Percentiles rank a stretch among this genome's conserved stretches.
Conservation (phyloP, 306 rosid species). For the Acacia acuminata region DNA sequence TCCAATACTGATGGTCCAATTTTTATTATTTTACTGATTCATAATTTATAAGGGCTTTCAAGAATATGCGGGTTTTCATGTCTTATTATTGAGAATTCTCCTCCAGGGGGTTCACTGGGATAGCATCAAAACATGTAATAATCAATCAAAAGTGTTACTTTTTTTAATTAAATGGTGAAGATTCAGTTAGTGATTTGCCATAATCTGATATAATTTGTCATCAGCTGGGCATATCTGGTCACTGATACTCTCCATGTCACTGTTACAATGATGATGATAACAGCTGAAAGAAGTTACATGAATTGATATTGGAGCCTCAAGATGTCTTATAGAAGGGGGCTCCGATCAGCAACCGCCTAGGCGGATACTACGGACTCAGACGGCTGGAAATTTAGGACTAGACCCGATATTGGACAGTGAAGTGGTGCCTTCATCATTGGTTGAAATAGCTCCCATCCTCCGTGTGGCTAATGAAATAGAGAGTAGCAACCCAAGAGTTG, state of each 20-base stretch:
- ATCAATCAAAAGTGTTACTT: slow-evolving; percentile 10
- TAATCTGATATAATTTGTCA: slow-evolving; percentile 10
- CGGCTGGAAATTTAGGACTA: slow-evolving; percentile 72
- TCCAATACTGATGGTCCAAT: neutral
- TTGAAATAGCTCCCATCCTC: slow-evolving; percentile 89
- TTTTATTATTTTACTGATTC: neutral
- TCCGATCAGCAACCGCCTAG: slow-evolving; percentile 72
- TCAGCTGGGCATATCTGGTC: neutral
- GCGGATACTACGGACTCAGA: slow-evolving; percentile 84
- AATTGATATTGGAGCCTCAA: slow-evolving; percentile 40
- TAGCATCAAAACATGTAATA: neutral
- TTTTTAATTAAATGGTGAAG: neutral
- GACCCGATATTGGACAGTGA: slow-evolving; percentile 93
- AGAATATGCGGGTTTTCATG: slow-evolving; percentile 11
- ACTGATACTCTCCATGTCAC: slow-evolving; percentile 8
- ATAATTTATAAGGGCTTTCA: slow-evolving; percentile 9
- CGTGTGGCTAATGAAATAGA: slow-evolving; percentile 99
- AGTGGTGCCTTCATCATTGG: slow-evolving; percentile 90
- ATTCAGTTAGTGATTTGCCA: slow-evolving; percentile 2
- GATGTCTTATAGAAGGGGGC: slow-evolving; percentile 82
- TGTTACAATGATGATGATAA: slow-evolving; percentile 23
- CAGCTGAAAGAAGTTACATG: slow-evolving; percentile 30
- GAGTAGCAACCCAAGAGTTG: slow-evolving; percentile 77
- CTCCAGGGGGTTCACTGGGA: slow-evolving; percentile 3
- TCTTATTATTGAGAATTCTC: neutral